A percentile compares a stretch with the other conserved stretches of the same genome.
Evolutionary conservation across 2,329 filamentous ascomycete genomes (phyloP).

Genomic region (Fusarium goolgardi): DNA sequence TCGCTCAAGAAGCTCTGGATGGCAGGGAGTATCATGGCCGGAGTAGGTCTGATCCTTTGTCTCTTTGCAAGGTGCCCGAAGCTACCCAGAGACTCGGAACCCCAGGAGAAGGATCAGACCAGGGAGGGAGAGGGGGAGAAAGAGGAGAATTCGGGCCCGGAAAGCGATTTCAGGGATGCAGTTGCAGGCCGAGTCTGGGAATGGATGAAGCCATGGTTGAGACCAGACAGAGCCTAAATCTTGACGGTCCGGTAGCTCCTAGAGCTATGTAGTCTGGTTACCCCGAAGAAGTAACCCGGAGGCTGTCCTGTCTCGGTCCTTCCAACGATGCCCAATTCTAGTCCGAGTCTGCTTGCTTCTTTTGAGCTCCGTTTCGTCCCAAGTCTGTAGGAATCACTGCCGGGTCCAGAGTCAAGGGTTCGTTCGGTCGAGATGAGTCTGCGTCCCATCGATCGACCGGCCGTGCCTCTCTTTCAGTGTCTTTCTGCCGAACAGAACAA

Average conservation of each 20-base stretch:
- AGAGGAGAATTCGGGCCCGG: not conserved
- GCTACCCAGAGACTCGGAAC: conserved; percentile 27
- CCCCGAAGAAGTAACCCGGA: conserved; percentile 3
- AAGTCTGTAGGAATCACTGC: conserved; percentile 17
- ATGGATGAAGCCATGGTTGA: not conserved
- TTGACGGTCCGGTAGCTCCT: not conserved
- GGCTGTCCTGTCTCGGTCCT: conserved; percentile 1
- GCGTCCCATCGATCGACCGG: conserved; percentile 30
- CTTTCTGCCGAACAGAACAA: conserved; percentile 20
- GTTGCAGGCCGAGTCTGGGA: conserved; percentile 27
- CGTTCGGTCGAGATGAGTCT: conserved; percentile 18
- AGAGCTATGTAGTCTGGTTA: not conserved
- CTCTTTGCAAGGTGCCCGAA: conserved; percentile 39
- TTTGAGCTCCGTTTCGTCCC: conserved; percentile 15
- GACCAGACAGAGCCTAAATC: not conserved
- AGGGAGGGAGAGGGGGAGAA: not conserved
- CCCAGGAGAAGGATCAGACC: not conserved
- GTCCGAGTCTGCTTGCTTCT: conserved; percentile 7
- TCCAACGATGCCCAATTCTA: conserved; percentile 6
- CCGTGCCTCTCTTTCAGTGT: conserved; percentile 10
- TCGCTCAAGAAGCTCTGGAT: conserved; percentile 37
- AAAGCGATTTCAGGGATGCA: conserved; percentile 15
- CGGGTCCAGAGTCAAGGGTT: conserved; percentile 19
- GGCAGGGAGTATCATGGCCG: conserved; percentile 39
- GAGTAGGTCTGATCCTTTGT: conserved; percentile 32